Evolutionary conservation across 1,284 basidiomycete genomes (phyloP).

Genomic region (Cryptococcus sp.): DNA sequence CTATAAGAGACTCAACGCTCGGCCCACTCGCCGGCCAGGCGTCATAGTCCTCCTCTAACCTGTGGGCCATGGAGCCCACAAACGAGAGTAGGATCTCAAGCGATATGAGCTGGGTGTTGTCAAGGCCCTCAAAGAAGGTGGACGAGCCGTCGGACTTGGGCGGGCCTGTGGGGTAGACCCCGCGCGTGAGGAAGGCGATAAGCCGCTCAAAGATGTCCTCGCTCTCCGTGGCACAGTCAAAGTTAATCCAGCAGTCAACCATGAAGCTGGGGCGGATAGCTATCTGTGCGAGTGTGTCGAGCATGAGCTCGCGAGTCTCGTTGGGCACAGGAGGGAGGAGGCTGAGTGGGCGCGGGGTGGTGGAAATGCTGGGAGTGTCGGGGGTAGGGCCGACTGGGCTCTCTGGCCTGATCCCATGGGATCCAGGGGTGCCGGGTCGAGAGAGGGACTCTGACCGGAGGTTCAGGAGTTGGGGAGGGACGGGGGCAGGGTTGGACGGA

Average conservation of each 20-base stretch:
- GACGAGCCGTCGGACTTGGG: conserved; percentile 37
- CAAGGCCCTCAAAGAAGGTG: conserved; percentile 59
- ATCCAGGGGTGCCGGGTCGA: conserved; percentile 58
- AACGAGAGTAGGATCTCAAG: conserved; percentile 84
- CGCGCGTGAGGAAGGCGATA: conserved; percentile 85
- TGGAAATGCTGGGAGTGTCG: conserved; percentile 13
- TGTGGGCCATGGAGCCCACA: conserved; percentile 80
- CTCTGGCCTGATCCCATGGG: not conserved
- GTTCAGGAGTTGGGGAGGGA: conserved; percentile 33
- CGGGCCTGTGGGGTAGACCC: conserved; percentile 63
- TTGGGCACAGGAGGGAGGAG: conserved; percentile 65
- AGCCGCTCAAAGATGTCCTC: conserved; percentile 93
- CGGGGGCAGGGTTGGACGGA: conserved; percentile 52
- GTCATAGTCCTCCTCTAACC: conserved; percentile 65
- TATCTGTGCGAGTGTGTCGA: conserved; percentile 82
- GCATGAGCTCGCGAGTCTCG: conserved; percentile 82
- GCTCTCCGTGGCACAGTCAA: conserved; percentile 94
- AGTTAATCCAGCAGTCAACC: conserved; percentile 93
- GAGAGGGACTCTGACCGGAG: conserved; percentile 25
- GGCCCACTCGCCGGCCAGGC: conserved; percentile 63
- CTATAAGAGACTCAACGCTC: conserved; percentile 60
- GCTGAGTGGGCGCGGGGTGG: conserved; percentile 38
- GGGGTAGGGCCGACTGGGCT: conserved; percentile 5
- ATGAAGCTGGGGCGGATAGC: conserved; percentile 71
- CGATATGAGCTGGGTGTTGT: conserved; percentile 79